Conservation (phyloP, 2,329 filamentous ascomycete species). For the Xylaria polymorpha region DNA sequence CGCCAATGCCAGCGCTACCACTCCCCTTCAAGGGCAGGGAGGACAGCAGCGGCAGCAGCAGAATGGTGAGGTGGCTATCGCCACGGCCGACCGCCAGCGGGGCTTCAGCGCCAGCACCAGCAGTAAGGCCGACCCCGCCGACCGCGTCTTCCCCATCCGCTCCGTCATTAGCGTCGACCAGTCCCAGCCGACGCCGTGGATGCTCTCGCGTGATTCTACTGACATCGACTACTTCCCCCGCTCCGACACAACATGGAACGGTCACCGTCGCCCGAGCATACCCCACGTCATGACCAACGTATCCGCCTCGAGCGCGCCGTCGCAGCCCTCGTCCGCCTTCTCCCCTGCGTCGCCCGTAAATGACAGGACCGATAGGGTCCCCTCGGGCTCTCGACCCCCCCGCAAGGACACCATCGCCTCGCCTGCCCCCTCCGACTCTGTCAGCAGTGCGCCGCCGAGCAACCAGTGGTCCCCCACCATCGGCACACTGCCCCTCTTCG, state of each 20-base stretch:
- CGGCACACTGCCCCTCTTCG: constrained; percentile 41
- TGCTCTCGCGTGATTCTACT: constrained; percentile 50
- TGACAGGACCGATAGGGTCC: constrained; percentile 20
- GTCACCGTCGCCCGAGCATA: constrained; percentile 50
- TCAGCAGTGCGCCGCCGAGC: constrained; percentile 35
- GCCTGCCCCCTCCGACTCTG: constrained; percentile 22
- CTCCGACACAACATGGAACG: constrained; percentile 45
- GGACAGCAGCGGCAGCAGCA: not conserved
- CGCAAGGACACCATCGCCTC: constrained; percentile 34
- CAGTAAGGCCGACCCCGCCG: constrained; percentile 51
- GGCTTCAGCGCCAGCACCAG: constrained; percentile 4
- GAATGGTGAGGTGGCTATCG: not conserved
- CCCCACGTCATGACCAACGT: constrained; percentile 48
- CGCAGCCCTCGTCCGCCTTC: constrained; percentile 33
- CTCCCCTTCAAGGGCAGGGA: not conserved
- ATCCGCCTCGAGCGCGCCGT: constrained; percentile 9
- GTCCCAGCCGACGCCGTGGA: constrained; percentile 51
- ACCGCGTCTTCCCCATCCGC: constrained; percentile 83
- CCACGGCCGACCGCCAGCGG: not conserved
- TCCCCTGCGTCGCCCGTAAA: constrained; percentile 31
- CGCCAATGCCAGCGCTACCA: not conserved
- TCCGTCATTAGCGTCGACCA: constrained; percentile 80
- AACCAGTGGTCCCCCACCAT: constrained; percentile 25
- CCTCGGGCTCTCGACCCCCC: constrained; percentile 7
- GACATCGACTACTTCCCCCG: constrained; percentile 56